Evolutionary conservation across 371 early-diverging fungal species (phyloP).

Genomic region (Choanephora cucurbitarum): DNA sequence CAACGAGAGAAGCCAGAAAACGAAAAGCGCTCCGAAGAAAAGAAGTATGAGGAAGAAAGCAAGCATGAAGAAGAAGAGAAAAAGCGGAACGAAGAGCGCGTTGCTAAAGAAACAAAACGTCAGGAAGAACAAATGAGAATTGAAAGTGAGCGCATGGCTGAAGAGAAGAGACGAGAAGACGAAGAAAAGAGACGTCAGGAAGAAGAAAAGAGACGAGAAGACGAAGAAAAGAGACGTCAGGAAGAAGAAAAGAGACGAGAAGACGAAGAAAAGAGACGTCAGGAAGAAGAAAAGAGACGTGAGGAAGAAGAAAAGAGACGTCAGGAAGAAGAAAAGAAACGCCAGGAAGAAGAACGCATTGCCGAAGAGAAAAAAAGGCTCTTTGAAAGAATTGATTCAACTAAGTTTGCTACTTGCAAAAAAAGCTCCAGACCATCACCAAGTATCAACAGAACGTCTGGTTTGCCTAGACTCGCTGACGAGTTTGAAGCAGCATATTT

Average conservation of each 20-base stretch:
- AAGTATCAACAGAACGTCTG: not conserved
- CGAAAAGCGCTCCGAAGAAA: constrained; percentile 3
- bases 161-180: constrained; percentile 13
- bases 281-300: not conserved
- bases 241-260: not conserved
- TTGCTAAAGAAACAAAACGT: constrained; percentile 8
- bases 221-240: not conserved
- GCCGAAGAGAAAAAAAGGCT: not conserved
- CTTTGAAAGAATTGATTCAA: not conserved
- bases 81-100: too few species aligned
- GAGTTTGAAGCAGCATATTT: constrained; percentile 22
- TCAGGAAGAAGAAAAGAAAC: not conserved
- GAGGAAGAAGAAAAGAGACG: constrained; percentile 7
- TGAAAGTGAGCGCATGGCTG: not conserved
- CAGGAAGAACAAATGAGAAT: not conserved
- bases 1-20: not conserved
- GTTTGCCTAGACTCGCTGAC: constrained; percentile 3
- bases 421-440: not conserved
- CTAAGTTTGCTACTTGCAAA: not conserved
- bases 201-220: constrained; percentile 2
- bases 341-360: not conserved
- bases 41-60: constrained; percentile 12
- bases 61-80: too few species aligned
- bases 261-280: not conserved
- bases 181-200: constrained; percentile 7